Conservation (phyloP, 2,329 filamentous ascomycete species). For the Diaporthe helianthi region DNA sequence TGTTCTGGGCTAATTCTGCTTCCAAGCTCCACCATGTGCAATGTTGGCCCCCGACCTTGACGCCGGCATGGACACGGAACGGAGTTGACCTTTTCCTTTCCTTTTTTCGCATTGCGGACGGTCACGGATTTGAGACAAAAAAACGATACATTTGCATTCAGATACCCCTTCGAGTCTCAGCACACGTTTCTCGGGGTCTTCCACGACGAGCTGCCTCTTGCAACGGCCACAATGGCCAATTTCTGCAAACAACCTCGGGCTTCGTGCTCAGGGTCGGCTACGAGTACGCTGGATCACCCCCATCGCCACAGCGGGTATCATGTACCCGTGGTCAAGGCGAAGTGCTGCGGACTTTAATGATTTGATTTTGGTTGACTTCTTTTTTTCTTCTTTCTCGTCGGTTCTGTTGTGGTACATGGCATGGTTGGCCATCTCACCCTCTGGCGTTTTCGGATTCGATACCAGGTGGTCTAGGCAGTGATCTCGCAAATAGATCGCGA, state of each 20-base stretch:
- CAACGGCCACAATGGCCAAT: background rate
- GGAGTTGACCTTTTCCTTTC: conserved; percentile 31
- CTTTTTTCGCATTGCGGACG: conserved; percentile 32
- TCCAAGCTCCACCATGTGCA: background rate
- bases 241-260: background rate
- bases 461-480: conserved; percentile 32
- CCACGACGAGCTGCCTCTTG: background rate
- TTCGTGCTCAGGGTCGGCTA: background rate
- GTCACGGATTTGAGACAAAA: conserved; percentile 33
- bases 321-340: background rate
- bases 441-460: conserved; percentile 34
- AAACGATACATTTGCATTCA: conserved; percentile 36
- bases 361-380: conserved; percentile 33
- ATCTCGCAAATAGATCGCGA: conserved; percentile 26
- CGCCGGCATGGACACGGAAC: conserved; percentile 22
- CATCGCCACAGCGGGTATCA: conserved; percentile 8
- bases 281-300: background rate
- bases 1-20: conserved; percentile 55
- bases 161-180: conserved; percentile 34
- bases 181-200: conserved; percentile 26
- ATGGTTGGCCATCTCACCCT: conserved; percentile 31
- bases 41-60: background rate
- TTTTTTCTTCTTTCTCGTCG: conserved; percentile 38
- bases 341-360: conserved; percentile 28
- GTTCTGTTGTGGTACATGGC: conserved; percentile 37